A percentile compares a stretch with the other conserved stretches of the same genome.
Evolutionary conservation across 2,329 filamentous ascomycete species (phyloP).

Genomic region (Scedosporium boydii): DNA sequence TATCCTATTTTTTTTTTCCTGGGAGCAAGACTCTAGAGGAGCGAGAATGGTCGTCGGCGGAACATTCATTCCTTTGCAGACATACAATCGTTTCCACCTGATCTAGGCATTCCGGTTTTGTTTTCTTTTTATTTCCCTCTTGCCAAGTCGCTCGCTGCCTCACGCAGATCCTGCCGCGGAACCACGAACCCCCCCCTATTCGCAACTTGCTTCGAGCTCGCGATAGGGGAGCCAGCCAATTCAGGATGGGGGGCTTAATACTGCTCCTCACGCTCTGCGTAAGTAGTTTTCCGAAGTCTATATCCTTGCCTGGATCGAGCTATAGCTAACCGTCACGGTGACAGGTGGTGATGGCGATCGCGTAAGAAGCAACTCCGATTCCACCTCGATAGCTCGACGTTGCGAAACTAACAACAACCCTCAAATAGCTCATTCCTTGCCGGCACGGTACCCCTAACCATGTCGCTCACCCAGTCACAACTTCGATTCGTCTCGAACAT

Average conservation of each 20-base stretch:
- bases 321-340: constrained; percentile 8
- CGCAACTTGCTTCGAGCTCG: background rate
- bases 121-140: background rate
- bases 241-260: constrained; percentile 27
- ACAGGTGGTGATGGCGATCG: constrained; percentile 48
- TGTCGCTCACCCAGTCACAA: constrained; percentile 78
- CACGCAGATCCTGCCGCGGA: too few relatives aligned
- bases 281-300: constrained; percentile 13
- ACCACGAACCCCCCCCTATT: too few relatives aligned
- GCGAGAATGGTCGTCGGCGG: background rate
- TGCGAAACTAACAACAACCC: constrained; percentile 13
- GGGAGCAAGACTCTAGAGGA: background rate
- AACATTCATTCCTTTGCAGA: background rate
- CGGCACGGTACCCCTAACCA: constrained; percentile 80
- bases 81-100: background rate
- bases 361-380: constrained; percentile 29
- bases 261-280: constrained; percentile 31
- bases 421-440: constrained; percentile 75
- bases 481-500: constrained; percentile 83
- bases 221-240: background rate
- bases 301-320: background rate
- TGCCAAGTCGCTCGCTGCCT: too few relatives aligned
- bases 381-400: background rate
- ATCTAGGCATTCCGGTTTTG: background rate
- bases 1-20: background rate